A percentile compares a stretch with the other conserved stretches of the same genome.
phyloP scores from a whole-genome alignment of 192 early-diverging fungal genomes.

The Linnemannia zychae region DNA sequence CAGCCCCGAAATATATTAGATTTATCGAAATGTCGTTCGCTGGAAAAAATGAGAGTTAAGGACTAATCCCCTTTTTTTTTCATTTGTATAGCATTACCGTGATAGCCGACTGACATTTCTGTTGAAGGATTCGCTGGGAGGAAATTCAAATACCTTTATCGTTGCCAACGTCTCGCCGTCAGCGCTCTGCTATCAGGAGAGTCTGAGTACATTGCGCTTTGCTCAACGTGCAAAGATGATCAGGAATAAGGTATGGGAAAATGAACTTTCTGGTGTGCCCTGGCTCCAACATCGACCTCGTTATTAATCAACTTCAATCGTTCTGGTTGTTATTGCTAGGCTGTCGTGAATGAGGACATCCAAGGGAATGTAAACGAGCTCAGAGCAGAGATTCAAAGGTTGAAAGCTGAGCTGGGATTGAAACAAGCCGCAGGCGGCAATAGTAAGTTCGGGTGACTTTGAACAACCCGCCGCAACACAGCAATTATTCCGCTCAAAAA shows the following conservation, averaged over 20 bases:
- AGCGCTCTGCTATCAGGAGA: constrained; percentile 64
- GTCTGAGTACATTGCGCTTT: constrained; percentile 75
- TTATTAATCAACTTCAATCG: not conserved
- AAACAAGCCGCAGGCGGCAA: constrained; percentile 20
- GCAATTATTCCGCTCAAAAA: no score
- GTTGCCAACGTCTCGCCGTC: constrained; percentile 72
- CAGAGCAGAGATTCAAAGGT: constrained; percentile 69
- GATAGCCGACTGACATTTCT: constrained; percentile 79
- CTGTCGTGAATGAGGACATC: constrained; percentile 77
- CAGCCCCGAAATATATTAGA: no score
- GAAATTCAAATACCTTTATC: constrained; percentile 77
- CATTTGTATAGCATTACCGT: constrained; percentile 64
- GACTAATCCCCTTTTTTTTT: not conserved
- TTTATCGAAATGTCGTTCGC: not conserved
- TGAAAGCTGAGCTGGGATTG: constrained; percentile 63
- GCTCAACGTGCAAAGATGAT: constrained; percentile 81
- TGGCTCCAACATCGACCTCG: not conserved
- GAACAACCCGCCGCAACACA: no score
- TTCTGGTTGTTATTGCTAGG: constrained; percentile 29
- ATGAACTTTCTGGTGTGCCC: not conserved
- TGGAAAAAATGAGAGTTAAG: not conserved
- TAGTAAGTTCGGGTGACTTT: not conserved
- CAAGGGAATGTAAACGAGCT: constrained; percentile 75
- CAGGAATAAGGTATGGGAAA: constrained; percentile 66
- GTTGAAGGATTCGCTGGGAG: constrained; percentile 77